phyloP scores from a whole-genome alignment of 1,284 basidiomycete species.

The Salmacisia buchloeana region DNA sequence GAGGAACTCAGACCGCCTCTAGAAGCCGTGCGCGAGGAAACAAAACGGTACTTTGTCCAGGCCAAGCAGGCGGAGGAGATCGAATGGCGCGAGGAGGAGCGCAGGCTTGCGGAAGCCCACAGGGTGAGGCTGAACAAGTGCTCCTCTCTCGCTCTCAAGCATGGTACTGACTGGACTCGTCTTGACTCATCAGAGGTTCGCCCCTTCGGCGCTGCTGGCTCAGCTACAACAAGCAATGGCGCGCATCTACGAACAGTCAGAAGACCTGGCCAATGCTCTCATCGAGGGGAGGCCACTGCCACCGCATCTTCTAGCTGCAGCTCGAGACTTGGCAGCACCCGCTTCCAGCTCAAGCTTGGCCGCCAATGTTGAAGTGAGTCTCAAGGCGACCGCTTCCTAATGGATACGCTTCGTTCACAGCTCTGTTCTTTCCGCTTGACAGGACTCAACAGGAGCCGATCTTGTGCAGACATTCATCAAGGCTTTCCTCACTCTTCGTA shows the following conservation, averaged over 20 bases:
- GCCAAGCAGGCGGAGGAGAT: conserved; percentile 1
- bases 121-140: too few relatives aligned
- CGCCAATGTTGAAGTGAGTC: background rate
- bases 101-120: background rate
- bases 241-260: conserved; percentile 6
- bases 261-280: conserved; percentile 3
- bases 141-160: background rate
- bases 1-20: background rate
- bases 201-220: background rate
- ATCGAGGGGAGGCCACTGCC: background rate
- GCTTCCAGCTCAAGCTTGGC: background rate
- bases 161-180: background rate
- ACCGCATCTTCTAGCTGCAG: background rate
- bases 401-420: background rate
- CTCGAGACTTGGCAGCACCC: background rate
- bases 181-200: background rate
- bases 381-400: background rate
- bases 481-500: conserved; percentile 1
- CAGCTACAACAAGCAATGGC: conserved; percentile 3
- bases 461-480: conserved; percentile 1
- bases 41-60: background rate
- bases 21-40: background rate
- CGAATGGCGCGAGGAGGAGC: background rate
- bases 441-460: background rate
- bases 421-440: background rate